A percentile compares a stretch with the other conserved stretches of the same genome.
Conservation (phyloP, 345 rosid species). For the Fremontodendron californicum region DNA sequence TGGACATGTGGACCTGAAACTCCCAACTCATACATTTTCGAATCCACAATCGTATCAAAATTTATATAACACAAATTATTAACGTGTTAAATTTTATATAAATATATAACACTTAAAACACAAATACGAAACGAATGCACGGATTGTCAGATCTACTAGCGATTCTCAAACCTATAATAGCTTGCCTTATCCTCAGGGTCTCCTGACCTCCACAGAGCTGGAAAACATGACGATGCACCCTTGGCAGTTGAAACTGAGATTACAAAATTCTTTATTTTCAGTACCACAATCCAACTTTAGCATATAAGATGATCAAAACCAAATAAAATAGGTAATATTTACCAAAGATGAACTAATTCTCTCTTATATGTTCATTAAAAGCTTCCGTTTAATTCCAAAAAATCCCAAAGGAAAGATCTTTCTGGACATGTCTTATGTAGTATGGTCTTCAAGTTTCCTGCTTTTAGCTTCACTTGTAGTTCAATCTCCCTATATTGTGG, state of each 20-base stretch:
- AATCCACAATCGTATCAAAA: too few relatives aligned
- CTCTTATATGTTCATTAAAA: background rate
- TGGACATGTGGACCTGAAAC: background rate
- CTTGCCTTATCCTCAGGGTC: background rate
- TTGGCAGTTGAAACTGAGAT: background rate
- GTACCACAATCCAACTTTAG: background rate
- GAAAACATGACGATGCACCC: background rate
- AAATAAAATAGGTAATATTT: background rate
- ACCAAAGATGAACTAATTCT: background rate
- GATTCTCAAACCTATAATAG: too few relatives aligned
- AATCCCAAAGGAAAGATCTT: conserved; percentile 42
- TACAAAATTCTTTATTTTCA: background rate
- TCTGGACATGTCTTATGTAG: conserved; percentile 36
- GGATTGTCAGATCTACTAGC: too few relatives aligned
- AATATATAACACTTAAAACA: too few relatives aligned
- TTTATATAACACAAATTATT: too few relatives aligned
- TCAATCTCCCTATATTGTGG: conserved; percentile 30
- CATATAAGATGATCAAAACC: background rate
- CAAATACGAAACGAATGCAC: too few relatives aligned
- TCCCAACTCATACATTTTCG: background rate
- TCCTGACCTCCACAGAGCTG: background rate
- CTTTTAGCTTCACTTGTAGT: conserved; percentile 40
- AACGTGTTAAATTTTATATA: too few relatives aligned
- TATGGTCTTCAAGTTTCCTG: conserved; percentile 30
- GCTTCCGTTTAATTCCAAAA: conserved; percentile 7